Conservation (phyloP, 2,329 filamentous ascomycete genomes). For the Fusarium illudens region DNA sequence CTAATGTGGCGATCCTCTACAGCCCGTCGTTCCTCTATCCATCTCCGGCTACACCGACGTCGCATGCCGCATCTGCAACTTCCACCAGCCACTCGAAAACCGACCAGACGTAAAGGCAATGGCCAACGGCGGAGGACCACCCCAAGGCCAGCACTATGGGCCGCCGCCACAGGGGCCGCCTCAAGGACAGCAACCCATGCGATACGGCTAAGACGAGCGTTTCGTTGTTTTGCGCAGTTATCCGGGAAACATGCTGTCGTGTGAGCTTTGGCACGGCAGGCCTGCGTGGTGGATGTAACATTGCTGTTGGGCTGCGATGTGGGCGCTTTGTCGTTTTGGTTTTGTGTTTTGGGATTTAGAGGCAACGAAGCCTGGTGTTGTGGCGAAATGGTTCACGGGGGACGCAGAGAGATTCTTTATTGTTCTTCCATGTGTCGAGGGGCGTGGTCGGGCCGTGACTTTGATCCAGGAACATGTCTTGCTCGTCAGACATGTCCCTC, state of each 20-base stretch:
- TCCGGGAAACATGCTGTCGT: not conserved
- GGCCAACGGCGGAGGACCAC: conserved; percentile 52
- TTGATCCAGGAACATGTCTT: not conserved
- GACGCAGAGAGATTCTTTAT: not conserved
- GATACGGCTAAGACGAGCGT: conserved; percentile 37
- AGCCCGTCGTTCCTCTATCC: conserved; percentile 77
- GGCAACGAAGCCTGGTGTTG: conserved; percentile 30
- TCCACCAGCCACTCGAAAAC: conserved; percentile 71
- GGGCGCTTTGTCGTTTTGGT: not conserved
- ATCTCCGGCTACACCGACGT: conserved; percentile 74
- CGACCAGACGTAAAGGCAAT: conserved; percentile 65
- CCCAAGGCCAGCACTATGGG: conserved; percentile 45
- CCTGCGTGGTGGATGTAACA: not conserved
- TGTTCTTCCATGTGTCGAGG: not conserved
- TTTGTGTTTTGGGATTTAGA: conserved; percentile 1
- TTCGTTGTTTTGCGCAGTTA: not conserved
- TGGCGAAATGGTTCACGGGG: conserved; percentile 18
- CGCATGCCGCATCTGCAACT: conserved; percentile 78
- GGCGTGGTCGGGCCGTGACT: not conserved
- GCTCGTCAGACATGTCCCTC: not conserved
- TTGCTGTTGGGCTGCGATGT: not conserved
- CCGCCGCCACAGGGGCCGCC: conserved; percentile 46
- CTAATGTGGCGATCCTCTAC: conserved; percentile 24
- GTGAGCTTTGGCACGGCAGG: not conserved
- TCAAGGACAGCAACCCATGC: conserved; percentile 43